Percentiles rank a stretch among this genome's conserved stretches.
Conservation (phyloP, 176 grass and related monocot species). For the Eragrostis nindensis region DNA sequence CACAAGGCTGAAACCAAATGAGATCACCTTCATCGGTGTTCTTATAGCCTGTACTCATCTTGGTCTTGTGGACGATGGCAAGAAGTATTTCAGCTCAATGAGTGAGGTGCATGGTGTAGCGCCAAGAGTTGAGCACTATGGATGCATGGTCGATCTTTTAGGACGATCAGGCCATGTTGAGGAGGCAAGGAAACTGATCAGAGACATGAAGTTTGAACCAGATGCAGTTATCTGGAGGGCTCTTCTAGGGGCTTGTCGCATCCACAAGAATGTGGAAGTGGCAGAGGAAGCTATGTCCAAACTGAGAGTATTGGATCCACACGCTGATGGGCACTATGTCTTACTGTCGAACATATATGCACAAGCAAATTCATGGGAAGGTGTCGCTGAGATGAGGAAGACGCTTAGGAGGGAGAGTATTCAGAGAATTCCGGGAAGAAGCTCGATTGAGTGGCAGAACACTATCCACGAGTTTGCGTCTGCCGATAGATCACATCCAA, state of each 20-base stretch:
- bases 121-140: slow-evolving; percentile 65
- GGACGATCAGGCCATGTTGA: slow-evolving; percentile 65
- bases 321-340: slow-evolving; percentile 65
- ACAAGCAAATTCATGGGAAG: slow-evolving; percentile 66
- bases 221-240: slow-evolving; percentile 75
- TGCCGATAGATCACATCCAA: slow-evolving; percentile 61
- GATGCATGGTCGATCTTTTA: slow-evolving; percentile 76
- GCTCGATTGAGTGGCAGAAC: slow-evolving; percentile 60
- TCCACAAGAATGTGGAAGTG: slow-evolving; percentile 70
- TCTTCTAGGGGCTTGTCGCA: slow-evolving; percentile 72
- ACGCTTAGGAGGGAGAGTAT: slow-evolving; percentile 53
- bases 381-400: slow-evolving; percentile 69
- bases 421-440: slow-evolving; percentile 68
- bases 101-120: slow-evolving; percentile 42
- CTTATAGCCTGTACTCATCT: slow-evolving; percentile 63
- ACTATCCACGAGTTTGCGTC: slow-evolving; percentile 53
- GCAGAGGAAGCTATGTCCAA: slow-evolving; percentile 69
- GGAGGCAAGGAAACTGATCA: slow-evolving; percentile 63
- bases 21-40: slow-evolving; percentile 66
- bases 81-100: slow-evolving; percentile 64
- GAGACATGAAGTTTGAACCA: slow-evolving; percentile 56
- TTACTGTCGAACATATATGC: slow-evolving; percentile 75
- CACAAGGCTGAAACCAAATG: slow-evolving; percentile 57
- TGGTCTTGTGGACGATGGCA: slow-evolving; percentile 67
- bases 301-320: slow-evolving; percentile 58